These are phyloP conservation scores for Hypomontagnella monticulosa DNA, from an alignment of 495 filamentous ascomycete genomes.

Conservation along the genomic window DNA sequence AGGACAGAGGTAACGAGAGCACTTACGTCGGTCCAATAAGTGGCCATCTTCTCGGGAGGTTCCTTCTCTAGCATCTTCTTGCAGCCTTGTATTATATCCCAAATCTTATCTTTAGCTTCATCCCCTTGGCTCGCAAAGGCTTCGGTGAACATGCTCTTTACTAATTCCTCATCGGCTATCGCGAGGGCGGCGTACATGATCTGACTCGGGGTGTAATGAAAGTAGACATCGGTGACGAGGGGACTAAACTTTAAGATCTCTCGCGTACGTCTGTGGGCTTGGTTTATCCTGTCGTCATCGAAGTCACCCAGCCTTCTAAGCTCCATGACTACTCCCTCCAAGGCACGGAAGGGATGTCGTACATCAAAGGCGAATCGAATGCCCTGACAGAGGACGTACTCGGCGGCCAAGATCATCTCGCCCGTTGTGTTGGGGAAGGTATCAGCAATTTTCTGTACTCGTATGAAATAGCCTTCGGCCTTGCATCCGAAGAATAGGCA, in stretches of 20 bases:
- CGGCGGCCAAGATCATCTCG: constrained; percentile 85
- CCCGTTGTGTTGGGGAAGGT: constrained; percentile 70
- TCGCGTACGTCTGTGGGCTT: constrained; percentile 75
- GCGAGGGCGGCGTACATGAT: constrained; percentile 86
- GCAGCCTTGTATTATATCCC: constrained; percentile 60
- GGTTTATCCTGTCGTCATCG: constrained; percentile 63
- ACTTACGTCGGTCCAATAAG: constrained; percentile 56
- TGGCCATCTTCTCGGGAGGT: constrained; percentile 52
- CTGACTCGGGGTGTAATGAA: constrained; percentile 93
- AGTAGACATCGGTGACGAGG: constrained; percentile 90
- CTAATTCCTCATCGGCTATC: constrained; percentile 76
- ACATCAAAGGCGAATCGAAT: constrained; percentile 95
- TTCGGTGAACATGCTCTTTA: constrained; percentile 74
- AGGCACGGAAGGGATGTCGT: constrained; percentile 85
- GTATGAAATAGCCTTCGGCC: constrained; percentile 83
- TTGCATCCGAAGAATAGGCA: constrained; percentile 93
- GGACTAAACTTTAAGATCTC: constrained; percentile 80
- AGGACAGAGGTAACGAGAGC: not conserved
- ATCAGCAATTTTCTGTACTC: constrained; percentile 68
- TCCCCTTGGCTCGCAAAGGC: constrained; percentile 64
- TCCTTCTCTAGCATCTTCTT: constrained; percentile 61
- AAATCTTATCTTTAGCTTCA: constrained; percentile 55
- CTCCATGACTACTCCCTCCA: constrained; percentile 89
- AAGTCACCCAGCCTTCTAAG: constrained; percentile 63
- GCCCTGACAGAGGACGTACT: constrained; percentile 90